Evolutionary conservation across 2,329 filamentous ascomycete genomes (phyloP).

Genomic region (Venturia pyrina): DNA sequence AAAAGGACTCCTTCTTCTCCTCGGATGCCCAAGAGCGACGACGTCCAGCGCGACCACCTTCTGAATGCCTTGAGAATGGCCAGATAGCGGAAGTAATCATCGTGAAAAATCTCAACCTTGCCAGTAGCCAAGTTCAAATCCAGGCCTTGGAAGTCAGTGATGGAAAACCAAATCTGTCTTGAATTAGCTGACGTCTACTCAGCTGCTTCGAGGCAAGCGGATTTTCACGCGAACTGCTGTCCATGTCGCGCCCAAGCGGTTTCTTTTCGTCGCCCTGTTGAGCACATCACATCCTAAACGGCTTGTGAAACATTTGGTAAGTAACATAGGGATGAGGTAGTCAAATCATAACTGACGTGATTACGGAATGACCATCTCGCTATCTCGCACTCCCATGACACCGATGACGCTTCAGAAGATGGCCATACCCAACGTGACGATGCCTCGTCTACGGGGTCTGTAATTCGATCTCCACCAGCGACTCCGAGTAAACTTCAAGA

Average conservation of each 20-base stretch:
- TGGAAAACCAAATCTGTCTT: not conserved
- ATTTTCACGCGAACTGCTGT: constrained; percentile 67
- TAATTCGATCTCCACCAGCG: constrained; percentile 24
- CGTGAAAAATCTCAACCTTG: constrained; percentile 66
- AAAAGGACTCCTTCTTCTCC: constrained; percentile 5
- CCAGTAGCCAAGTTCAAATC: constrained; percentile 68
- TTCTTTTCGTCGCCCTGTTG: constrained; percentile 74
- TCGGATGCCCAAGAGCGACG: not conserved
- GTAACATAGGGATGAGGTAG: not conserved
- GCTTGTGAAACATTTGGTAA: constrained; percentile 33
- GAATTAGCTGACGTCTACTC: not conserved
- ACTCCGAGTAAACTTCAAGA: constrained; percentile 15
- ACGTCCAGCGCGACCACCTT: not conserved
- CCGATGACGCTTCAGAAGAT: constrained; percentile 42
- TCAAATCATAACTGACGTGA: constrained; percentile 32
- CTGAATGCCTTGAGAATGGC: not conserved
- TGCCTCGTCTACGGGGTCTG: constrained; percentile 26
- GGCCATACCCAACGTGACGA: constrained; percentile 20
- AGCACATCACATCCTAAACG: constrained; percentile 23
- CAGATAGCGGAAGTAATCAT: constrained; percentile 72
- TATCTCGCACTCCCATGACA: constrained; percentile 75
- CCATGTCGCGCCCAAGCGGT: constrained; percentile 64
- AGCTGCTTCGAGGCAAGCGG: constrained; percentile 71
- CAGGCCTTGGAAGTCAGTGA: constrained; percentile 53
- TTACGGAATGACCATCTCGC: constrained; percentile 73